Conservation (phyloP, 257 asterid genomes). For the Galeopsis tetrahit region DNA sequence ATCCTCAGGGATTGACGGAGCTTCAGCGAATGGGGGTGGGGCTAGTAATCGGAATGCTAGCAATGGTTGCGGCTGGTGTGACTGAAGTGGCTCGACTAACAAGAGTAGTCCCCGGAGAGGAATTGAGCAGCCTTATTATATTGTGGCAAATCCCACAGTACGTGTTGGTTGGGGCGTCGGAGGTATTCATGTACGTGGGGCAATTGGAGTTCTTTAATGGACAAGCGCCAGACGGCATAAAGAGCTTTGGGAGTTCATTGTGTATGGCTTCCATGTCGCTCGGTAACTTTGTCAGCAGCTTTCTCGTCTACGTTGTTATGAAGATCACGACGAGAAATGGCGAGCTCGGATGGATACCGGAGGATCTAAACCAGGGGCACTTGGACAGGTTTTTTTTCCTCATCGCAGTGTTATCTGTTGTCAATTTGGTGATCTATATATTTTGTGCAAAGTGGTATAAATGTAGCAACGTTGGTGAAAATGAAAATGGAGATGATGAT, state of each 20-base stretch:
- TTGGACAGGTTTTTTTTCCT: conserved; percentile 70
- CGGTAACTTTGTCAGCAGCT: conserved; percentile 71
- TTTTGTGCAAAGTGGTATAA: conserved; percentile 65
- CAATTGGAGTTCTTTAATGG: conserved; percentile 76
- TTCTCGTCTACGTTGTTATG: conserved; percentile 72
- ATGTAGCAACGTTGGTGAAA: neutral
- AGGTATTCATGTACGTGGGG: conserved; percentile 85
- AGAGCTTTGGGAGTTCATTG: conserved; percentile 76
- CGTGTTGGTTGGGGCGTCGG: conserved; percentile 77
- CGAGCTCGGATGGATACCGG: conserved; percentile 73
- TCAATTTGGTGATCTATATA: conserved; percentile 56
- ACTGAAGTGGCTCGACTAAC: conserved; percentile 55
- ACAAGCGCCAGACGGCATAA: conserved; percentile 84
- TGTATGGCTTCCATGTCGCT: conserved; percentile 86
- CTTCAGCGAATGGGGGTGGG: conserved; percentile 92
- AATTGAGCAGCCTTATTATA: conserved; percentile 52
- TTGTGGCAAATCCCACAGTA: conserved; percentile 83
- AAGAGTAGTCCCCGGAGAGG: conserved; percentile 39
- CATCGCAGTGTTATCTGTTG: conserved; percentile 48
- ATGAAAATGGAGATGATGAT: too few species aligned
- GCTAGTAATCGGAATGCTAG: conserved; percentile 62
- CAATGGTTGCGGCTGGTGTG: conserved; percentile 70
- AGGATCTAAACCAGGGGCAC: conserved; percentile 58
- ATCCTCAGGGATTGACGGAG: conserved; percentile 67
- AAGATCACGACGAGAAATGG: conserved; percentile 44